Evolutionary conservation across 306 rosid species (phyloP).

Genomic region (Sindora glabra): DNA sequence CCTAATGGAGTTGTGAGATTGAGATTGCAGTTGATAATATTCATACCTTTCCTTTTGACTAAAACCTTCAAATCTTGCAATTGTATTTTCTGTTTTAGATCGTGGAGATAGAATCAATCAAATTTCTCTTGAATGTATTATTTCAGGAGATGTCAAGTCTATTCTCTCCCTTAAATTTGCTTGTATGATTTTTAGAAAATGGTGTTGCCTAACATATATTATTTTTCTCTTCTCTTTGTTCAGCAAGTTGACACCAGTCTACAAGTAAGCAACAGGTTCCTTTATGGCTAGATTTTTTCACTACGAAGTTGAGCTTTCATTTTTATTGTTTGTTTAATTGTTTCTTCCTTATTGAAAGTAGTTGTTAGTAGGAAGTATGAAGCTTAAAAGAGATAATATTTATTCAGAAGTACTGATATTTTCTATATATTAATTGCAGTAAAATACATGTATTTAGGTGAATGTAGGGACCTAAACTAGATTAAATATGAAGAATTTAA

Average conservation of each 20-base stretch:
- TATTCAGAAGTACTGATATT: neutral
- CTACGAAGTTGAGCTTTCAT: slow-evolving; percentile 5
- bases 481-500: too few relatives aligned
- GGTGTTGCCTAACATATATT: slow-evolving; percentile 8
- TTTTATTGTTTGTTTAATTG: slow-evolving; percentile 6
- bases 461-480: too few relatives aligned
- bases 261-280: slow-evolving; percentile 57
- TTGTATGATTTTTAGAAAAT: neutral
- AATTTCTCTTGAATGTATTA: slow-evolving; percentile 83
- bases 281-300: slow-evolving; percentile 9
- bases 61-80: neutral
- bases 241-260: slow-evolving; percentile 87
- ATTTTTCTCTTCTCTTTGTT: neutral
- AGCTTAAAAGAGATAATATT: neutral
- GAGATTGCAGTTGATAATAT: too few relatives aligned
- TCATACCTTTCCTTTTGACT: too few relatives aligned
- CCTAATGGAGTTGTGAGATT: slow-evolving; percentile 94
- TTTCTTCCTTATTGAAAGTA: too few relatives aligned
- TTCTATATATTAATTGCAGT: too few relatives aligned
- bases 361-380: neutral
- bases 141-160: slow-evolving; percentile 96
- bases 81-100: slow-evolving; percentile 35
- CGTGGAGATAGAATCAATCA: slow-evolving; percentile 97
- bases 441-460: too few relatives aligned
- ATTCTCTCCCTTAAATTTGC: slow-evolving; percentile 14